phyloP scores from a whole-genome alignment of 192 early-diverging fungal genomes.

The Diversispora epigaea region DNA sequence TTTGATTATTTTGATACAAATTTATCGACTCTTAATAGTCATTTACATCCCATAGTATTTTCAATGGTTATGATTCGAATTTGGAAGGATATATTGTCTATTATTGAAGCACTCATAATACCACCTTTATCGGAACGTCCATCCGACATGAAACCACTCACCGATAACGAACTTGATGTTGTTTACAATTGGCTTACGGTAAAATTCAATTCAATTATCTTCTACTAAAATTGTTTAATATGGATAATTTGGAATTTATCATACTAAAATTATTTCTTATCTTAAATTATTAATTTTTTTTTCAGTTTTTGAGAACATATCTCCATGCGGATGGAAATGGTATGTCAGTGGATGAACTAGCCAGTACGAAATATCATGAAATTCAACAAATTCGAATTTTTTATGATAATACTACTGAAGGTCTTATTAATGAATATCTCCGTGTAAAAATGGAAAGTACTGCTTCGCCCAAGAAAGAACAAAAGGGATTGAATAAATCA shows the following conservation, averaged over 20 bases:
- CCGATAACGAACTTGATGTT: constrained; percentile 61
- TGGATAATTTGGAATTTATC: too few relatives aligned
- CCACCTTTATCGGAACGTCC: constrained; percentile 65
- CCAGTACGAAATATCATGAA: constrained; percentile 64
- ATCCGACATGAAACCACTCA: constrained; percentile 62
- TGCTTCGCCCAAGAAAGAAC: background rate
- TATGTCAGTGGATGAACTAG: constrained; percentile 62
- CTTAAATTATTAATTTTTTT: constrained; percentile 2
- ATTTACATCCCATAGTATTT: constrained; percentile 66
- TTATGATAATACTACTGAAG: constrained; percentile 66
- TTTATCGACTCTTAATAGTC: constrained; percentile 61
- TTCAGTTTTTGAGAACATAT: constrained; percentile 66
- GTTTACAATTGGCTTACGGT: constrained; percentile 70
- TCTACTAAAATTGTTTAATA: background rate
- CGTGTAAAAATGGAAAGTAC: background rate
- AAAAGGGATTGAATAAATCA: background rate
- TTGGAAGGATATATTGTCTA: constrained; percentile 70
- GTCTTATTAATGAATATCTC: constrained; percentile 63
- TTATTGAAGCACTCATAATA: constrained; percentile 68
- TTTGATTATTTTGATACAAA: constrained; percentile 78
- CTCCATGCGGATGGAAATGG: constrained; percentile 71
- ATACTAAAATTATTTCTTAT: background rate
- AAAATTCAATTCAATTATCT: constrained; percentile 7
- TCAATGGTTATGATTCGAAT: constrained; percentile 63
- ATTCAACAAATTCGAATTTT: constrained; percentile 61